Percentiles rank a stretch among this genome's conserved stretches.
These are phyloP conservation scores for Penicillium rolfsii DNA, from an alignment of 2,329 filamentous ascomycete genomes.

Conservation along the genomic window DNA sequence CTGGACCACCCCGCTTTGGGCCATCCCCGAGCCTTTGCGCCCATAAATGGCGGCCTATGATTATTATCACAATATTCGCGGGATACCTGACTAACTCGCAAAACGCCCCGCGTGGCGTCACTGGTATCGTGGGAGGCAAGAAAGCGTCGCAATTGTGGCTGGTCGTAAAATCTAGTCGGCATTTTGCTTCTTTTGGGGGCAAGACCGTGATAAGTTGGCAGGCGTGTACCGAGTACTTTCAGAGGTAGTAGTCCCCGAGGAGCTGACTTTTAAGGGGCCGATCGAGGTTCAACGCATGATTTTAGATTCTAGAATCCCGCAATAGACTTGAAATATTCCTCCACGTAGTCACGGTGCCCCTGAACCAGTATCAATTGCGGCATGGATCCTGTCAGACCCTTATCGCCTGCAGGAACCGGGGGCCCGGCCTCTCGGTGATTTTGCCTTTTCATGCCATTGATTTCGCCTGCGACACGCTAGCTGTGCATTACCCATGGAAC, in stretches of 20 bases:
- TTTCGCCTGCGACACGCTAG: neutral
- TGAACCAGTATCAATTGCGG: neutral
- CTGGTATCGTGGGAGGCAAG: neutral
- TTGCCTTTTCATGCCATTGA: neutral
- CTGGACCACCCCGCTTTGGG: neutral
- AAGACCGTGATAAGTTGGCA: neutral
- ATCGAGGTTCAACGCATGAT: neutral
- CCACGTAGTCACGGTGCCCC: neutral
- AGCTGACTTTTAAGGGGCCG: neutral
- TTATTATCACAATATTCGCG: neutral
- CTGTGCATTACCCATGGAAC: neutral
- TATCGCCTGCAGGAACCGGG: neutral
- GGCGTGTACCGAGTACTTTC: neutral
- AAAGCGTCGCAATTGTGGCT: neutral
- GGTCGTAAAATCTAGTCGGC: neutral
- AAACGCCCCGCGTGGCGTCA: neutral
- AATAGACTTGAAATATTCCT: neutral
- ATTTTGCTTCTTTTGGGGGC: neutral
- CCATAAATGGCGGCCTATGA: neutral
- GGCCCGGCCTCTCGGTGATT: neutral
- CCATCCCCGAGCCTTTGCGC: neutral
- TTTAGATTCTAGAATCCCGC: neutral
- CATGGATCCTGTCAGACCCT: neutral
- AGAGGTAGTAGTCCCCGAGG: neutral
- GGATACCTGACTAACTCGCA: neutral